Percentiles rank a stretch among this genome's conserved stretches.
Conservation (phyloP, 805 yeast species). For the Yamadazyma endophytica region DNA sequence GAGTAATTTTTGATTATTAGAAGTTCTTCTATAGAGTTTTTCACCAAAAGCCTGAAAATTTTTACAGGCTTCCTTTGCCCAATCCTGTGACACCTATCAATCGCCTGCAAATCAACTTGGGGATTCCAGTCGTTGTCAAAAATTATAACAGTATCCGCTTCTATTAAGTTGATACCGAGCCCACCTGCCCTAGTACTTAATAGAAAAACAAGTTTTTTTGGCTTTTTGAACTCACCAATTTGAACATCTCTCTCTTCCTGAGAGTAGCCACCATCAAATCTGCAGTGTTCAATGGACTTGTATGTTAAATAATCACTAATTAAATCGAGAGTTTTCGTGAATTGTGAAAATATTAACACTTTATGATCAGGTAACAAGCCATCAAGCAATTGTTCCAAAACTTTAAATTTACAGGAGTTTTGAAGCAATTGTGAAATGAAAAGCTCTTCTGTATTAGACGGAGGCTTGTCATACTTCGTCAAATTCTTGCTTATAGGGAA, state of each 20-base stretch:
- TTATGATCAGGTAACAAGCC: slow-evolving; percentile 57
- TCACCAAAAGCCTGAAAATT: slow-evolving; percentile 71
- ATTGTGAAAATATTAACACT: slow-evolving; percentile 81
- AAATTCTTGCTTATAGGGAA: slow-evolving; percentile 40
- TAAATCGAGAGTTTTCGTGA: slow-evolving; percentile 77
- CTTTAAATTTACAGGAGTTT: slow-evolving; percentile 69
- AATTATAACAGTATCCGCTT: slow-evolving; percentile 85
- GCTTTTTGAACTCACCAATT: slow-evolving; percentile 48
- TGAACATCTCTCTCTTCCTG: slow-evolving; percentile 64
- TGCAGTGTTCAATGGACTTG: slow-evolving; percentile 42
- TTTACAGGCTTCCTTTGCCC: slow-evolving; percentile 86
- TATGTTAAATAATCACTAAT: slow-evolving; percentile 68
- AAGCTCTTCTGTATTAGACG: slow-evolving; percentile 17
- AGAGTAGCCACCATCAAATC: slow-evolving; percentile 73
- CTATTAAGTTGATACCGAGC: slow-evolving; percentile 77
- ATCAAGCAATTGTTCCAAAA: slow-evolving; percentile 60
- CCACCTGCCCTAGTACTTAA: slow-evolving; percentile 95
- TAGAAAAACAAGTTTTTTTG: slow-evolving; percentile 50
- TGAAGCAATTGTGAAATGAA: slow-evolving; percentile 31
- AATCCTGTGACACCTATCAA: slow-evolving; percentile 91
- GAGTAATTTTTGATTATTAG: slow-evolving; percentile 73
- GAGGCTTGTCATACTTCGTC: slow-evolving; percentile 8
- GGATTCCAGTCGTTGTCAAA: slow-evolving; percentile 98
- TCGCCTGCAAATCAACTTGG: slow-evolving; percentile 93
- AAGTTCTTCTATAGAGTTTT: slow-evolving; percentile 80